Evolutionary conservation across 2,329 filamentous ascomycete species (phyloP).

Genomic region (Hypoxylon sp.): DNA sequence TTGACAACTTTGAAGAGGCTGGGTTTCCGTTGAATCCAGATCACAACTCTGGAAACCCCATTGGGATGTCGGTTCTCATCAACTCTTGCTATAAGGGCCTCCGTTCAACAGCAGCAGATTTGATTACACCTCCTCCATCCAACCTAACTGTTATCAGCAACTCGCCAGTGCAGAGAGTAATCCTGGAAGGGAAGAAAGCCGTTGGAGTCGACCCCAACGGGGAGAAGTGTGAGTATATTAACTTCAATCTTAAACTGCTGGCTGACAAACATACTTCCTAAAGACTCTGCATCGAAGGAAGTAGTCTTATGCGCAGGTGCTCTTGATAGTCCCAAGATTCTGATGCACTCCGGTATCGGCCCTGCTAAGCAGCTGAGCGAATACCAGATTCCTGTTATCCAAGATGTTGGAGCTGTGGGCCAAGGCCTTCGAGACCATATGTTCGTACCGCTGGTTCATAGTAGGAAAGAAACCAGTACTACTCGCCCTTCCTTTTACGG

Average conservation of each 20-base stretch:
- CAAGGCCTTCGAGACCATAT: conserved; percentile 60
- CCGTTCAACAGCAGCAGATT: conserved; percentile 66
- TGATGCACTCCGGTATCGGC: conserved; percentile 63
- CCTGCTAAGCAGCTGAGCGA: conserved; percentile 54
- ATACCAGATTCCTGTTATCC: conserved; percentile 55
- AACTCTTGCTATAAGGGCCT: conserved; percentile 64
- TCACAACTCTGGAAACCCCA: conserved; percentile 70
- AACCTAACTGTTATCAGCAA: conserved; percentile 69
- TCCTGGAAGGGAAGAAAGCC: conserved; percentile 62
- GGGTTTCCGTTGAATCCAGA: conserved; percentile 67
- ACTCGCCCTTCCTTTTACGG: conserved; percentile 63
- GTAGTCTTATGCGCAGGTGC: conserved; percentile 62
- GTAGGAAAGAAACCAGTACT: conserved; percentile 59
- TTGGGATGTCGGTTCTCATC: conserved; percentile 68
- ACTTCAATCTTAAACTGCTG: neutral
- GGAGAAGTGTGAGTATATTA: conserved; percentile 55
- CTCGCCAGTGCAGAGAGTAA: conserved; percentile 62
- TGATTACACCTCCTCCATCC: conserved; percentile 59
- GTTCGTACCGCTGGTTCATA: conserved; percentile 57
- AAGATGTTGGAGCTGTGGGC: conserved; percentile 57
- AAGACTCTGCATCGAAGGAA: conserved; percentile 57
- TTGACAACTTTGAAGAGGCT: conserved; percentile 64
- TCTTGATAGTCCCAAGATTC: conserved; percentile 60
- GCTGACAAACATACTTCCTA: neutral
- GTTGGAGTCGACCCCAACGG: conserved; percentile 62